A percentile compares a stretch with the other conserved stretches of the same genome.
Conservation (phyloP, 306 rosid species). For the Fragaria ananassa region DNA sequence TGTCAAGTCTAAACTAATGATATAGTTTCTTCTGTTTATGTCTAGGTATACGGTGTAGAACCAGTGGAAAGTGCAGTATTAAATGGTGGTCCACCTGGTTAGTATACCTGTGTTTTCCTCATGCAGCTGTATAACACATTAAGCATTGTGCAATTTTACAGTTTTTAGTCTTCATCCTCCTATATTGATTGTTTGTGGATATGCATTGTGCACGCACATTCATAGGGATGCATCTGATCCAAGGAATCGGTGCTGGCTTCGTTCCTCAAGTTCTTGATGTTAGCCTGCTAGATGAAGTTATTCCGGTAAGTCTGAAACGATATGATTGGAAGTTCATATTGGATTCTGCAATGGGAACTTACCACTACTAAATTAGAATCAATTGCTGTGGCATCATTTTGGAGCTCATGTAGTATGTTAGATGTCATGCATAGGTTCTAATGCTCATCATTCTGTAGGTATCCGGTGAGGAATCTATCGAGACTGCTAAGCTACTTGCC, state of each 20-base stretch:
- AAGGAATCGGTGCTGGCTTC: conserved; percentile 72
- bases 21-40: background rate
- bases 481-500: conserved; percentile 64
- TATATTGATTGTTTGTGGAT: background rate
- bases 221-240: conserved; percentile 68
- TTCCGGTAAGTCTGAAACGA: conserved; percentile 41
- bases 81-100: conserved; percentile 75
- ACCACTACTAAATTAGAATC: background rate
- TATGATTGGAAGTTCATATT: no score
- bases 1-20: conserved; percentile 8
- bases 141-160: background rate
- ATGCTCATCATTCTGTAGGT: conserved; percentile 30
- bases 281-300: conserved; percentile 57
- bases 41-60: conserved; percentile 72
- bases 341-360: background rate
- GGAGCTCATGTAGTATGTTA: background rate
- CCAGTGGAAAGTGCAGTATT: conserved; percentile 76
- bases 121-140: background rate
- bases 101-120: conserved; percentile 13
- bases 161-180: background rate
- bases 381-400: no score
- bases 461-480: conserved; percentile 66
- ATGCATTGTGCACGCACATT: background rate
- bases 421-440: background rate
- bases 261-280: conserved; percentile 52